Base-by-base conservation (phyloP, 1,139 yeast genomes). In the Sugiyamaella xylanicola region DNA sequence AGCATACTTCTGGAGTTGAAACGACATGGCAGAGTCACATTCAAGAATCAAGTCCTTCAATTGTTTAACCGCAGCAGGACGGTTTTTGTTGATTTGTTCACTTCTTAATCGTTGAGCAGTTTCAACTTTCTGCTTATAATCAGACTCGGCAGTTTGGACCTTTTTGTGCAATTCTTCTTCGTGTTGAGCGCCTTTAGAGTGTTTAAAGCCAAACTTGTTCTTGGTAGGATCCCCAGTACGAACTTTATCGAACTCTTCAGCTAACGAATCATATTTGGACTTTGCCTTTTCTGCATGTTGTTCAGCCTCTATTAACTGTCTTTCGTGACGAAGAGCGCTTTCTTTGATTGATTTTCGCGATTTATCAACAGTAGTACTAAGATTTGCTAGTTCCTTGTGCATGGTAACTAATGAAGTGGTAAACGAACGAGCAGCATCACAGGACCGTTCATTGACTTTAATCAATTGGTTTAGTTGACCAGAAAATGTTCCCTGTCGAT, bases 221-320 rank as follows among this genome's bases (percentile, higher is more conserved):
- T 87, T 89, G 56, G 86, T 80, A 20, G 96, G 97, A 67, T 92
- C 98, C 0, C 87, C 80, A 53, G 85, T 82, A 65, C 86, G 83
- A 55, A 91, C 79, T 63, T 87, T 85, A 63, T 93, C 97, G 71
- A 90, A 81, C 65, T 93, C 98, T 55, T 85, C 88, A 68, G 97
- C 90, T 36, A 90, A 74, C 56, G 88, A 85, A 67, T 81, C 83
- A 70, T 92, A 92, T 68, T 87, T 89, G 52, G 79, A 76, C 70
- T 86, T 89, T 8, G 98, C 95, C 80, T 92, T 91, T 60, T 90
- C 97, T 1, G 96, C 97, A 43, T 83, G 80, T 53, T 78, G 75
- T 52, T 92, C 91, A 1, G 97, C 84, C 59, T 93, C 98, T 9
- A 77, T 68, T 46, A 92, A 91, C 57, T 86, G 95, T 67, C 87